phyloP scores from a whole-genome alignment of 2,329 filamentous ascomycete genomes.

The Curvularia lunata region DNA sequence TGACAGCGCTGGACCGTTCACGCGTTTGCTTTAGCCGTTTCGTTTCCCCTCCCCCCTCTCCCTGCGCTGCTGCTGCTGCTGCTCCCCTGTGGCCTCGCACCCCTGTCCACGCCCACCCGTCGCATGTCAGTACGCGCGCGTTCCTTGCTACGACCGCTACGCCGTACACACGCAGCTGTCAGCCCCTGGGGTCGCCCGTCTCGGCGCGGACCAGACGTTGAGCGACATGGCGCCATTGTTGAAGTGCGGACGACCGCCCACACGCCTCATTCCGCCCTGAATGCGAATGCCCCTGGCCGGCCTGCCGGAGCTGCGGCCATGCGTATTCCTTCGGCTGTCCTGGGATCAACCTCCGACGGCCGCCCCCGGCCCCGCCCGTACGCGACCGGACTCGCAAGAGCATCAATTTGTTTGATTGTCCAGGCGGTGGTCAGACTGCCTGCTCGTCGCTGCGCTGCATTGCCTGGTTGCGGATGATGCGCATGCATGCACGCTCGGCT shows the following conservation, averaged over 20 bases:
- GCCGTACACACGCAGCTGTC: no score
- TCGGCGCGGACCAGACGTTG: background rate
- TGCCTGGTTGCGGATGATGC: background rate
- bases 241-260: no score
- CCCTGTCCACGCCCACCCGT: background rate
- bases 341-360: background rate
- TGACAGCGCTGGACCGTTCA: constrained; percentile 2
- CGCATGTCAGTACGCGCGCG: background rate
- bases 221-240: background rate
- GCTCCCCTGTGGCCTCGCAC: background rate
- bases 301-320: background rate
- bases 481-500: background rate
- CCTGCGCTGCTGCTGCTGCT: no score
- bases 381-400: background rate
- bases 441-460: background rate
- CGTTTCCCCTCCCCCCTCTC: background rate
- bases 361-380: background rate
- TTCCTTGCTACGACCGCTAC: no score
- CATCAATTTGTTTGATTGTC: background rate
- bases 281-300: background rate
- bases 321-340: background rate
- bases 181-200: background rate
- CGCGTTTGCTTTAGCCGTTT: constrained; percentile 6
- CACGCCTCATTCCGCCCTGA: background rate
- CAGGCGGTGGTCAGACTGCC: background rate